Evolutionary conservation across 2,329 filamentous ascomycete species (phyloP), one percentile per base, ranked within the genome.

Genomic region (Canariomyces notabilis): DNA sequence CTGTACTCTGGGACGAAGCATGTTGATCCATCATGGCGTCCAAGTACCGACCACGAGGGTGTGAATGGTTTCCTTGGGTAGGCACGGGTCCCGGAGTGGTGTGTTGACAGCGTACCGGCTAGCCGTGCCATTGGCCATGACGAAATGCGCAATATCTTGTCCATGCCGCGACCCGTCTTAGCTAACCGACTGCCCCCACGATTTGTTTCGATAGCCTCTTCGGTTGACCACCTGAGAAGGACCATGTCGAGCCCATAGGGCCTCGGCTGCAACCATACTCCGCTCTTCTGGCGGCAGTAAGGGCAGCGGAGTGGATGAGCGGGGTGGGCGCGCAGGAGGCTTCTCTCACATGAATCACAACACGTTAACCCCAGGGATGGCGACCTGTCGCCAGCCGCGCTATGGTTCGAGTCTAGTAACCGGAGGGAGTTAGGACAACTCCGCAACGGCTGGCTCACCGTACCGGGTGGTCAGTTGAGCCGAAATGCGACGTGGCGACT

Each of bases 271-370:
- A 42, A 44, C 52, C 47, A 52, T 46, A 41, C 52, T 52, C 44
- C 37, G 42, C 34, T 39, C 48, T 47, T 35, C 29, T 37, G 31
- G 18, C 6, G 14, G 36, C 18, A 15, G 39, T 41, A 42, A 42
- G 26, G 29, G 22, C 32, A 19, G 35, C 36, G 20, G n/a, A 44
- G 22, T 40, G 26, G 35, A 36, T 50, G 29, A 41, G 26, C 38
- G 43, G 35, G 34, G 44, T 38, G 46, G 8, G 42, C 49, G 45
- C 48, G 55, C 56, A 58, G 53, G 47, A 54, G 37, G 31, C 29
- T 39, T 7, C 29, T 54, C 55, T 59, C 52, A 56, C 55, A 58
- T 59, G 55, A 57, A 55, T 45, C 52, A 31, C 37, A 38, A 48
- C 46, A 48, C 45, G 32, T 44, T 48, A 20, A 43, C 36, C 32